Evolutionary conservation across 148 eudicot species (phyloP), one percentile per base, ranked within the genome.

Genomic region (Arbutus unedo): DNA sequence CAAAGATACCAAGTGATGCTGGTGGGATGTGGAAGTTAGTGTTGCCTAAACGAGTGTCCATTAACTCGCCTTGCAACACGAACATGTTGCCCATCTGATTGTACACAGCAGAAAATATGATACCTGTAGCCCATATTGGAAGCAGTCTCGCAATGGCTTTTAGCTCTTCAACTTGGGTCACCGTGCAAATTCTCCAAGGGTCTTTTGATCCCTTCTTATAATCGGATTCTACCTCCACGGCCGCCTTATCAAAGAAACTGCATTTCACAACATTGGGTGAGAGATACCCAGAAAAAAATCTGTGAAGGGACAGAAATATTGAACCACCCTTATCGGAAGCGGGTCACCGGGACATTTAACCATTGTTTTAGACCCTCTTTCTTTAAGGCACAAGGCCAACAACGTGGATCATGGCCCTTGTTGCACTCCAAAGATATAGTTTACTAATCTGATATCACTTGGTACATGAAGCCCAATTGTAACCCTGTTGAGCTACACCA

Each of bases 41-140:
- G 57, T 87, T 78, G 76, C 90, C 90, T 1, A 90, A 7, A 8
- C 31, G 82, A 43, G 83, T 82, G 62, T 89, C 84, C 94, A 91
- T 91, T 25, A 19, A 78, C 68, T 55, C 75, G 9, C 90, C 92
- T 76, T 91, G 92, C 68, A 87, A 84, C 19, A 90, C 83, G 56
- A 92, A 92, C 57, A 89, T 62, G 56, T 88, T 92, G 14, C 90
- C 67, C 89, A 89, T 92, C 80, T 92, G 94, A 74, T 87, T 71
- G 73, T 93, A 90, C 3, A 93, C 94, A 0, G 97, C 87, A 25
- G 88, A 56, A 80, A 90, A 91, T 55, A 93, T 82, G 66, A 91
- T 89, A 25, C 91, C 93, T 0, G 93, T 88, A 21, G 96, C 93
- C 93, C 94, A 93, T 68, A 93, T 83, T 3, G 94, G 93, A 56